Base-by-base conservation (phyloP, 352 stramenopile species). In the Albugo laibachii region DNA sequence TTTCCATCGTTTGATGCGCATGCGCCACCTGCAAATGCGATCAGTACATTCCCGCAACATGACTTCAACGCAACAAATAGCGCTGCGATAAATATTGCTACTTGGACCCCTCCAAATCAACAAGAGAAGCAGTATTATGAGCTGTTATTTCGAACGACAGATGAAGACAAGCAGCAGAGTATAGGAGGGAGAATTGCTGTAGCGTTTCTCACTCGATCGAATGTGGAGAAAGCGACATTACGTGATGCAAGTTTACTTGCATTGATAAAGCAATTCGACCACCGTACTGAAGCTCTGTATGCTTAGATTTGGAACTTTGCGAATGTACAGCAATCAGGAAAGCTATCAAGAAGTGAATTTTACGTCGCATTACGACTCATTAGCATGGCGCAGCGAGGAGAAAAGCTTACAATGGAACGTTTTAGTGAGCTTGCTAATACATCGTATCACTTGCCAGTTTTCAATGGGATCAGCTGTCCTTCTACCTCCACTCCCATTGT, bases 191-290 rank as follows among this genome's bases (percentile, higher is more conserved):
- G 64, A 4, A 71, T 85, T 24, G 92, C 92, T 3, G 92, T 97
- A 11, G 63, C 74, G 48, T 97, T 97, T 60, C 95, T 97, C 55
- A 83, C 78, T 20, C 69, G 77, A 0, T 96, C 87, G 14, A 87
- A 91, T 41, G 55, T 97, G 5, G 83, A 95, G 48, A 84, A 96
- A 45, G 41, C 53, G 16, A 57, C 76, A 36, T 48, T 92, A 36
- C 65, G 79, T 6, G 76, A 92, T 62, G 39, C 18, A 43, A 43
- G 39, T 24, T 24, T 24, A 43, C 8, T 20, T 24, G 39, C 18
- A 20, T 43, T 8, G 39, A 43, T 20, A 24, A 8, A 24, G 18
- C 3, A 10, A 10, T 10, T 20, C 3, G 2, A 10, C 18, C 2
- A 43, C 3, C 8, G 18, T 24, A 43, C 18, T 24, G 20, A 3